Base-by-base conservation (phyloP, 1,139 yeast genomes). In the Scheffersomyces illinoinensis region DNA sequence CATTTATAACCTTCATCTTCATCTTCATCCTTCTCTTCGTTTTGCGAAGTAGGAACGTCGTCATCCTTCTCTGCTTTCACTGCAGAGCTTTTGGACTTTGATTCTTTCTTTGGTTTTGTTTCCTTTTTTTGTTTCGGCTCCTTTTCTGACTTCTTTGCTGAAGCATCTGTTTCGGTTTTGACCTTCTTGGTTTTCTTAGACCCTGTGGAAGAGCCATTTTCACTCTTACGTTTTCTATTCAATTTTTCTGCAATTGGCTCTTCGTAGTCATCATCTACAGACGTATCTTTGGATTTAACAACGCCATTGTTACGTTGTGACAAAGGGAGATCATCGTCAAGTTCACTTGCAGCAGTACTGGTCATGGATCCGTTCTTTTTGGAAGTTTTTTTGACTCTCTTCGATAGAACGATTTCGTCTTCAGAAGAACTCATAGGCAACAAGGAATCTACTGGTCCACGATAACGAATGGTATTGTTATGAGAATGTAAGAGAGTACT, bases 1-100 rank as follows among this genome's bases (percentile, higher is more conserved):
- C 96, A 90, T 70, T 85, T 88, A 72, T 85, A 90, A 5, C 77
- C 79, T 8, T 84, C 90, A 4, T 85, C 90, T 23, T 85, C 90
- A 8, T 86, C 91, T 19, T 81, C 86, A 2, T 78, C 84, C 3
- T 73, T 76, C 3, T 70, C 77, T 3, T 54, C 59, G 21, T n/a
- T 53, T n/a, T 48, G 51, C 21, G 51, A 48, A 19, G 51, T 19
- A 5, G 24, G n/a, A n/a, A 19, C 47, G 7, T 67, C 73, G 20
- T 66, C 70, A 20, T 58, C 55, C 18, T 53, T 53, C 56, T 53
- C 53, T 1, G 60, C 47, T 17, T 52, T 49, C 4, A 24, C 56
- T 19, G 51, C 56, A 18, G 57, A 56, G 8, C 54, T 52, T 7
- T 52, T 55, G 59, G 62, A 39, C 56, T 54, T 54, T 2, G 48